Conservation (phyloP, 305 asterid genomes). For the Lippia alba region DNA sequence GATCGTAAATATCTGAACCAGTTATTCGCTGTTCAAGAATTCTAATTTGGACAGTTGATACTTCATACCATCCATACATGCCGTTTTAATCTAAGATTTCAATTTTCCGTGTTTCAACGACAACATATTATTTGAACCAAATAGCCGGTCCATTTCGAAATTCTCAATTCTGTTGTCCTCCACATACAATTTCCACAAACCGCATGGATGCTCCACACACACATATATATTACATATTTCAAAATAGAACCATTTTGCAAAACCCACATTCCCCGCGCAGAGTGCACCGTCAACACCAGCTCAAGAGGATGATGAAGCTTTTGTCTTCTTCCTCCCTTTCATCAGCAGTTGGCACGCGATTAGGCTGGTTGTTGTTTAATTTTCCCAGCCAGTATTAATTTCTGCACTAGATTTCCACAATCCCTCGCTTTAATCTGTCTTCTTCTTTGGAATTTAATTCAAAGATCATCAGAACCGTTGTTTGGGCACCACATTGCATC, state of each 20-base stretch:
- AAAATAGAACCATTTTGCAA: background rate
- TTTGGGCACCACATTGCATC: conserved; percentile 16
- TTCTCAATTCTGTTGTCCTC: too few relatives aligned
- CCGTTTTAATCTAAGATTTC: too few relatives aligned
- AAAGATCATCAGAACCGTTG: conserved; percentile 15
- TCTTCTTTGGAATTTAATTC: background rate
- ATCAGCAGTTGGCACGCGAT: conserved; percentile 15
- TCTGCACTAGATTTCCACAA: background rate
- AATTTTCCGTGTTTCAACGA: too few relatives aligned
- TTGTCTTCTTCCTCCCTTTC: background rate
- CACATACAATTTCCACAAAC: too few relatives aligned
- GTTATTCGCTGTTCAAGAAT: too few relatives aligned
- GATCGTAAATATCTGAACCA: too few relatives aligned
- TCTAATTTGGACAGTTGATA: too few relatives aligned
- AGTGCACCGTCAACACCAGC: background rate
- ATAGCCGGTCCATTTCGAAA: too few relatives aligned
- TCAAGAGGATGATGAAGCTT: background rate
- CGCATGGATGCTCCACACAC: too few relatives aligned
- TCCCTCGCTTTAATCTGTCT: background rate
- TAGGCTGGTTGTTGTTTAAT: background rate
- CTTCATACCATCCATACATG: too few relatives aligned
- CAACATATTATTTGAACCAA: too few relatives aligned
- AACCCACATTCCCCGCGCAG: background rate
- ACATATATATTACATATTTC: too few relatives aligned
- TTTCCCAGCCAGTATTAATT: background rate